A percentile compares a stretch with the other conserved stretches of the same genome.
Evolutionary conservation across 2,329 filamentous ascomycete genomes (phyloP).

Genomic region (Calonectria ilicicola): DNA sequence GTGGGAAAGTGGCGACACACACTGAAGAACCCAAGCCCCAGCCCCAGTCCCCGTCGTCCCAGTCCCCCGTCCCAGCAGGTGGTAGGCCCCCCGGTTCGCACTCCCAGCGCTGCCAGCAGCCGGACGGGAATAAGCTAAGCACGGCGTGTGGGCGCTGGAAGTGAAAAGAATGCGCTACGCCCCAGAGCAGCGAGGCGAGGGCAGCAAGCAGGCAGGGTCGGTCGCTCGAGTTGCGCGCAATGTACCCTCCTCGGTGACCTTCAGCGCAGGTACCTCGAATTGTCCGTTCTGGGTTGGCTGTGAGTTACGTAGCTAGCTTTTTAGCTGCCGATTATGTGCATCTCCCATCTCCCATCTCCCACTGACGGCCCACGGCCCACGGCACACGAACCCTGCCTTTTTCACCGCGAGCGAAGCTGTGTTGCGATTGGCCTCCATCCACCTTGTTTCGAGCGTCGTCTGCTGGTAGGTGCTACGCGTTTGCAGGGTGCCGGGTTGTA

Average conservation of each 20-base stretch:
- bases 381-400: neutral
- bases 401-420: neutral
- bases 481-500: slow-evolving; percentile 1
- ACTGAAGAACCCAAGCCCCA: slow-evolving; percentile 12
- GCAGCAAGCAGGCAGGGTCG: neutral
- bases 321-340: slow-evolving; percentile 4
- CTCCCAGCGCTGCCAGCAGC: neutral
- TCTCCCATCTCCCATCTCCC: neutral
- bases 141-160: neutral
- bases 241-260: neutral
- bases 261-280: neutral
- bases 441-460: neutral
- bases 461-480: slow-evolving; percentile 1
- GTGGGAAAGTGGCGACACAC: slow-evolving; percentile 14
- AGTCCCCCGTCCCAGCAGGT: neutral
- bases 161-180: neutral
- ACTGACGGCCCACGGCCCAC: neutral
- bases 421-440: neutral
- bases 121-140: slow-evolving; percentile 4
- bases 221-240: neutral
- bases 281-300: neutral
- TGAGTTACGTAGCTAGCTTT: neutral
- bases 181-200: neutral
- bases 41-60: neutral
- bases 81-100: slow-evolving; percentile 6